Evolutionary conservation across 768 basidiomycete species (phyloP), one percentile per base, ranked within the genome.

Genomic region (Rhizopogon rudus): DNA sequence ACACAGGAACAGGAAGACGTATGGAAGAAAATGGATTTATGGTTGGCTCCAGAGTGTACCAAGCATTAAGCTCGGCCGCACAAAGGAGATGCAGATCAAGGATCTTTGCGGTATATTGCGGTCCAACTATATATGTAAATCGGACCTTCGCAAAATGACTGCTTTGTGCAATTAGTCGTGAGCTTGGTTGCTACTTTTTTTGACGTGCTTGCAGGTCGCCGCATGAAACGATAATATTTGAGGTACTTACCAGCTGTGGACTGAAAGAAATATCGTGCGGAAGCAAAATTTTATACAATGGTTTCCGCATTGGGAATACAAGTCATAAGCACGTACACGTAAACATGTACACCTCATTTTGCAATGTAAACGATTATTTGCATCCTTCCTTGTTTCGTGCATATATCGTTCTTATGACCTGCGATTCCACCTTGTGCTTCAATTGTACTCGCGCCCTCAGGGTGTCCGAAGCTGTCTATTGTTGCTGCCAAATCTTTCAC

Each of bases 21-120:
- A 12, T 91, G 88, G 88, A 67, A 68, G 28, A 68, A 72, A 60
- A 75, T 89, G 73, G 83, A 83, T 62, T 68, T 52, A 4, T 91
- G 87, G 88, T 87, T 52, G 44, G 37, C 44, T 10, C 52, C 35
- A 44, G 25, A 33, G 31, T 13, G 57, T 20, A 39, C 31, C 29
- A 56, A 61, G 49, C 60, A 60, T 57, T 57, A 58, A 35, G 39
- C 28, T 17, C 28, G 44, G 35, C 10, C 35, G 1, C 13, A 17
- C 22, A 29, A 29, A 50, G 42, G 65, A 40, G 44, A 46, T 52
- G n/a, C 29, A 16, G 22, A 45, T 46, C 44, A 40, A 40, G 39
- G 10, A 31, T 13, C 20, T 31, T 48, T 48, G 40, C 48, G 44
- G 57, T 51, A 40, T 44, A 31, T 44, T 43, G 50, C 56, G 37